These are phyloP conservation scores for Actinomortierella ambigua DNA, from an alignment of 371 early-diverging fungal species.

Conservation along the genomic window DNA sequence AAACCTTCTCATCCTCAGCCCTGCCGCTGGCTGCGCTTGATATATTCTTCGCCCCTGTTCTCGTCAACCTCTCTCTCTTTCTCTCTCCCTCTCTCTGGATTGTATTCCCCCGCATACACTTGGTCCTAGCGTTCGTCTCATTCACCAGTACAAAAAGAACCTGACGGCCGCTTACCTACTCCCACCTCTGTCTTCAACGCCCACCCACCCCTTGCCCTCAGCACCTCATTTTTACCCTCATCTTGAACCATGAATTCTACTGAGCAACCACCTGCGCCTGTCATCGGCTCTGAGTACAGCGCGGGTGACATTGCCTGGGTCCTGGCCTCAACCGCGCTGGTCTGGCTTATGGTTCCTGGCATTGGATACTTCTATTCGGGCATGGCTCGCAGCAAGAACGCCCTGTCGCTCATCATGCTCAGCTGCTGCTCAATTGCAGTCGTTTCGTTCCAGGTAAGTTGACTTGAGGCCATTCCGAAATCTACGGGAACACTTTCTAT, in stretches of 20 bases:
- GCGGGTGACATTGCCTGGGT: conserved; percentile 78
- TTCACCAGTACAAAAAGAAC: conserved; percentile 9
- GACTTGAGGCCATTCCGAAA: not conserved
- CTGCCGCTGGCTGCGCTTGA: no score
- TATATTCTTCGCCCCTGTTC: no score
- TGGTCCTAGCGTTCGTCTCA: no score
- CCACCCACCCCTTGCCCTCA: no score
- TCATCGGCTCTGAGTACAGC: conserved; percentile 41
- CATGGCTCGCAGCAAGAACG: conserved; percentile 84
- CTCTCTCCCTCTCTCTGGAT: no score
- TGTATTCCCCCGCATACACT: no score
- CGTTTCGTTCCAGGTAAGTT: conserved; percentile 36
- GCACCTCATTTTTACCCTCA: conserved; percentile 1
- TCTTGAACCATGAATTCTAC: not conserved
- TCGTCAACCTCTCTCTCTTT: no score
- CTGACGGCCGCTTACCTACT: no score
- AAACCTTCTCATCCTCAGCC: no score
- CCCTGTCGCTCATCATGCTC: conserved; percentile 53
- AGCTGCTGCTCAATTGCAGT: conserved; percentile 43
- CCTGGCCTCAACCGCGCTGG: conserved; percentile 72
- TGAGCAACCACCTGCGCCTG: not conserved
- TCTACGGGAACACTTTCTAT: not conserved
- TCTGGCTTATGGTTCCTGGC: conserved; percentile 87
- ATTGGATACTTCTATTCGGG: conserved; percentile 92
- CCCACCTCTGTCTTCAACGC: no score